phyloP scores from a whole-genome alignment of 176 grass and related monocot genomes.

The Lolium multiflorum region DNA sequence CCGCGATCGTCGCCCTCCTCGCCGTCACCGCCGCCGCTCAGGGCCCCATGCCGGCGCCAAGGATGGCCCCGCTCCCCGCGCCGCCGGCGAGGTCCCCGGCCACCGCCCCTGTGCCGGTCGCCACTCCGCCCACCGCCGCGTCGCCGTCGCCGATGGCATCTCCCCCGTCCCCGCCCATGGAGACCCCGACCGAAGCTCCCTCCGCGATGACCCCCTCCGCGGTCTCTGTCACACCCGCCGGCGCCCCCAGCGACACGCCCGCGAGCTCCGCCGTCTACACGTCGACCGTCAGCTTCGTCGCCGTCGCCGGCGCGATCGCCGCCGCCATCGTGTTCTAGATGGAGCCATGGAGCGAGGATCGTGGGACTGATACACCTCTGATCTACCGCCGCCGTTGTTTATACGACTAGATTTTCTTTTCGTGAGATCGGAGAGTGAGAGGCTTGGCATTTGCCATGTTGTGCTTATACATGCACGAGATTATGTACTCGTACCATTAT shows the following conservation, averaged over 20 bases:
- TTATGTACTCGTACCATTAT: not conserved
- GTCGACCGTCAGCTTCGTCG: slow-evolving; percentile 40
- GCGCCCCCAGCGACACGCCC: not conserved
- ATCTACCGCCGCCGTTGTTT: not conserved
- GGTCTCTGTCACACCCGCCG: slow-evolving; percentile 10
- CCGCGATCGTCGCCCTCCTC: slow-evolving; percentile 40
- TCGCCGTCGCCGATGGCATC: slow-evolving; percentile 47
- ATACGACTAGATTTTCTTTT: slow-evolving; percentile 3
- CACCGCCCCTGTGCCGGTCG: slow-evolving; percentile 33
- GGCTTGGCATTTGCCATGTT: too few relatives aligned
- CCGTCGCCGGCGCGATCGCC: slow-evolving; percentile 45
- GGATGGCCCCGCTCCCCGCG: slow-evolving; percentile 48
- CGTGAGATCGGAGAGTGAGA: not conserved
- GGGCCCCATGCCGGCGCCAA: slow-evolving; percentile 47
- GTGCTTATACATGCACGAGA: not conserved
- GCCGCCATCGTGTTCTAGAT: slow-evolving; percentile 56
- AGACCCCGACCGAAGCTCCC: slow-evolving; percentile 26
- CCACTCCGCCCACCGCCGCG: slow-evolving; percentile 13
- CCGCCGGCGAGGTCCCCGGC: slow-evolving; percentile 47
- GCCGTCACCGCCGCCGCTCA: slow-evolving; percentile 43
- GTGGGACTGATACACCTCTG: not conserved
- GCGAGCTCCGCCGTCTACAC: slow-evolving; percentile 4
- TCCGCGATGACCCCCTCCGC: slow-evolving; percentile 12
- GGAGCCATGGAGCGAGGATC: not conserved
- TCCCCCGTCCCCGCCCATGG: slow-evolving; percentile 37